Conservation (phyloP, 2,329 filamentous ascomycete genomes). For the Penicillium carneum region DNA sequence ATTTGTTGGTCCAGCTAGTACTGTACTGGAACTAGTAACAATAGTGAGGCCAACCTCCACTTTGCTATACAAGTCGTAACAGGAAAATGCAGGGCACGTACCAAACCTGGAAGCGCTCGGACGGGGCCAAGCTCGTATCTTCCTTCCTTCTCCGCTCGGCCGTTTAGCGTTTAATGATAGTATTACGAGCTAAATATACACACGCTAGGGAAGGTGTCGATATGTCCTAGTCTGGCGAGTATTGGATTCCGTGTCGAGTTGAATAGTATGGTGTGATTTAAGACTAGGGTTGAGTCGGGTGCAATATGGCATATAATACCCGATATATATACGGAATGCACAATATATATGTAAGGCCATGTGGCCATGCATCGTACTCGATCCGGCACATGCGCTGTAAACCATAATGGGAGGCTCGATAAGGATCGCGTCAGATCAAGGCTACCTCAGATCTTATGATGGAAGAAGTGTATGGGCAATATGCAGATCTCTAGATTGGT, state of each 20-base stretch:
- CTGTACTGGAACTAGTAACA: neutral
- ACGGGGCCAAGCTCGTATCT: conserved; percentile 10
- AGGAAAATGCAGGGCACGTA: neutral
- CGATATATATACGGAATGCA: neutral
- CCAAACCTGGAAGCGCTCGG: conserved; percentile 14
- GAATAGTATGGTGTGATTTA: conserved; percentile 5
- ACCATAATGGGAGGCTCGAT: conserved; percentile 19
- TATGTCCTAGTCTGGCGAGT: neutral
- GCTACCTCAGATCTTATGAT: conserved; percentile 11
- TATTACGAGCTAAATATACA: conserved; percentile 1
- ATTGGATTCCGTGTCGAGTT: neutral
- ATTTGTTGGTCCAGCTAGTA: neutral
- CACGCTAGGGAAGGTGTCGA: neutral
- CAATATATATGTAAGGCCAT: neutral
- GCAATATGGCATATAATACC: neutral
- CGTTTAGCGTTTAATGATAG: conserved; percentile 1
- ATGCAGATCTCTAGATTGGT: neutral
- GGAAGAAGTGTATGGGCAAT: neutral
- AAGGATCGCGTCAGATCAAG: conserved; percentile 24
- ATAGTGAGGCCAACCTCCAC: neutral
- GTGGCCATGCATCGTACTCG: neutral
- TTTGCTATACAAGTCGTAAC: neutral
- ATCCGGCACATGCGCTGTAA: conserved; percentile 1
- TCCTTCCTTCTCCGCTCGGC: neutral
- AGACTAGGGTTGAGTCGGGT: neutral